Percentiles rank a stretch among this genome's conserved stretches.
phyloP scores from a whole-genome alignment of 257 asterid genomes.

The Lithospermum erythrorhizon region DNA sequence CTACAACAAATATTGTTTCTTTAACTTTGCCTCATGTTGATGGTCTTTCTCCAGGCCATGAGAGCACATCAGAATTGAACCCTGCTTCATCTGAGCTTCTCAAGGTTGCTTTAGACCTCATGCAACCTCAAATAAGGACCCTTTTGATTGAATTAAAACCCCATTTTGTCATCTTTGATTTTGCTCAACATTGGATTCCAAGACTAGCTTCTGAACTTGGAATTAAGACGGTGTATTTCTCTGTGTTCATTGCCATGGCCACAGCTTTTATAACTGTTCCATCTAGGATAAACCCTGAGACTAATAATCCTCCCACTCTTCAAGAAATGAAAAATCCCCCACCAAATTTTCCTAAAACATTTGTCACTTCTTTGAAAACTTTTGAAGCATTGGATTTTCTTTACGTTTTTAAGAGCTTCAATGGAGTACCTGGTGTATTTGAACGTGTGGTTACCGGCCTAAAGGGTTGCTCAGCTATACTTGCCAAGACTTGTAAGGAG shows the following conservation, averaged over 20 bases:
- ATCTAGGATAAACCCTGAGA: slow-evolving; percentile 21
- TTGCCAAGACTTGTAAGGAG: slow-evolving; percentile 39
- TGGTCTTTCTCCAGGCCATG: slow-evolving; percentile 37
- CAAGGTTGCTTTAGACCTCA: slow-evolving; percentile 32
- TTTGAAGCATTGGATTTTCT: slow-evolving; percentile 40
- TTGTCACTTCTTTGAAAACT: slow-evolving; percentile 19
- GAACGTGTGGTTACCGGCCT: slow-evolving; percentile 37
- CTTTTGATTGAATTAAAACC: slow-evolving; percentile 25
- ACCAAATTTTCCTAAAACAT: slow-evolving; percentile 36
- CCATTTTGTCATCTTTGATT: slow-evolving; percentile 45
- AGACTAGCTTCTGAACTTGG: slow-evolving; percentile 31
- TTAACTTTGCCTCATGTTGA: slow-evolving; percentile 33
- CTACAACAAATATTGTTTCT: slow-evolving; percentile 23
- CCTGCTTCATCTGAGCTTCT: slow-evolving; percentile 35
- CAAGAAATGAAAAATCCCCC: slow-evolving; percentile 38
- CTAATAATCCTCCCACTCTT: slow-evolving; percentile 16
- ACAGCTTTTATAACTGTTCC: slow-evolving; percentile 39
- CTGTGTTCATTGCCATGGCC: slow-evolving; percentile 35
- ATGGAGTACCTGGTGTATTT: slow-evolving; percentile 24
- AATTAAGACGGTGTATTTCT: slow-evolving; percentile 28
- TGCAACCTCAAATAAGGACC: slow-evolving; percentile 38
- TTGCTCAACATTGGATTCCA: slow-evolving; percentile 55
- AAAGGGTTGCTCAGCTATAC: slow-evolving; percentile 29
- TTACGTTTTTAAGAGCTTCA: slow-evolving; percentile 33
- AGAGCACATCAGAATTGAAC: slow-evolving; percentile 31